phyloP scores from a whole-genome alignment of 257 asterid species.

The Nicotiana undulata region DNA sequence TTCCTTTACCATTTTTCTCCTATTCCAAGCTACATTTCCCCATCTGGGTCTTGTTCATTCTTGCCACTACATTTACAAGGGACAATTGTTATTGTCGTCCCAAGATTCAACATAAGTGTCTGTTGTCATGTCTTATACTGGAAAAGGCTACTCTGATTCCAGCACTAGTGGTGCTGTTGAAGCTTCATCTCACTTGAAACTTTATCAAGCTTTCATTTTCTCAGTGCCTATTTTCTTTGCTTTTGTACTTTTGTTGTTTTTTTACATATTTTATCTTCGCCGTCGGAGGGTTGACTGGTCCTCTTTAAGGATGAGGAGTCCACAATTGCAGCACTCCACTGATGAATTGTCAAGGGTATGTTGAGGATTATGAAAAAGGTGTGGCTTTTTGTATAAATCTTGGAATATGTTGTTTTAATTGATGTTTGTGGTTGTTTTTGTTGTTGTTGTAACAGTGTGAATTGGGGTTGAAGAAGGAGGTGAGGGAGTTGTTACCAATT shows the following conservation, averaged over 20 bases:
- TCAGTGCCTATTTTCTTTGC: slow-evolving; percentile 63
- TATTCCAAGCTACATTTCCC: neutral
- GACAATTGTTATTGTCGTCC: neutral
- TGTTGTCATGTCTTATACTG: slow-evolving; percentile 20
- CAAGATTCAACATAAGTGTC: neutral
- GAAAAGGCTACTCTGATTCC: neutral
- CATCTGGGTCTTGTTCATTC: slow-evolving; percentile 10
- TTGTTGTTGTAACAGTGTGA: slow-evolving; percentile 40
- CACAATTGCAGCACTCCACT: slow-evolving; percentile 15
- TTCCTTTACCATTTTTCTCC: neutral
- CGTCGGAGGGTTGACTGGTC: slow-evolving; percentile 62
- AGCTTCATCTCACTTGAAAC: slow-evolving; percentile 42
- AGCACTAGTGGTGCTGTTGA: slow-evolving; percentile 20
- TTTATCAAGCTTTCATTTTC: slow-evolving; percentile 68
- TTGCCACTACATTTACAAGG: neutral
- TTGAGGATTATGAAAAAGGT: neutral
- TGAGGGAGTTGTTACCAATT: slow-evolving; percentile 77
- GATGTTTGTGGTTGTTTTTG: too few relatives aligned
- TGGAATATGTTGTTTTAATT: neutral
- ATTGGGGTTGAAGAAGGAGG: slow-evolving; percentile 68
- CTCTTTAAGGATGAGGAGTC: slow-evolving; percentile 48
- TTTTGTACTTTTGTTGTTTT: slow-evolving; percentile 49
- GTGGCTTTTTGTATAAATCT: neutral
- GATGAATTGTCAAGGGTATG: slow-evolving; percentile 44
- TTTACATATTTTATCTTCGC: slow-evolving; percentile 58